Base-by-base conservation (phyloP, 2,329 filamentous ascomycete species). In the Cladosporium phlei region DNA sequence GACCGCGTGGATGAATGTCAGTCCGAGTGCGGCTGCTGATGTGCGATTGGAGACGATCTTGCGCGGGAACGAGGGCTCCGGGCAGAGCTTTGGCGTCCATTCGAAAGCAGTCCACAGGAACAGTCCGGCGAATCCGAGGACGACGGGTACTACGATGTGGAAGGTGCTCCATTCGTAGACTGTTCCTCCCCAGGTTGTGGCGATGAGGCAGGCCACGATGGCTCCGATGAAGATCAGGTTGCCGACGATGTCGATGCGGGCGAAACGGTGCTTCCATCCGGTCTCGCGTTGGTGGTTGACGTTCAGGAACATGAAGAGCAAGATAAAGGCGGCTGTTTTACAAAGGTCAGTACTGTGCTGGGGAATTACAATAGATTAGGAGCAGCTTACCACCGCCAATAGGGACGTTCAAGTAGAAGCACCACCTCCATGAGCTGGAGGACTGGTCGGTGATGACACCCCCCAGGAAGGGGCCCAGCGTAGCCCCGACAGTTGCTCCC, bases 361-460 rank as follows among this genome's bases (percentile, higher is more conserved):
- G 28, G 12, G 16, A n/a, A 14, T n/a, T 11, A 25, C n/a, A 20
- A 16, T 5, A 5, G 3, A 38, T 14, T 9, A 39, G 25, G 5
- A 29, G 12, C n/a, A 12, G n/a, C 37, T 20, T n/a, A 39, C 37
- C 37, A 2, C 39, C 58, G 24, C 59, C 61, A 14, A 67, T 55
- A 0, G 66, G 65, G 1, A 67, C 50, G 19, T 66, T 66, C 48
- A 68, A 52, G 27, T 56, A 57, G 47, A 78, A 77, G 10, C 70
- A 65, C 70, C 70, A 76, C 7, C 68, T 58, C 73, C 73, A 76
- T n/a, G n/a, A n/a, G n/a, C n/a, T n/a, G 1, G 65, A 65, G 1
- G 59, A 49, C 19, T 57, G 47, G 20, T 66, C 57, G 0, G 58
- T 62, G 17, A 69, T 62, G 20, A 49, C 6, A 56, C 76, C 77